These are phyloP conservation scores for Nemania diffusa DNA, from an alignment of 2,329 filamentous ascomycete genomes.

Conservation along the genomic window DNA sequence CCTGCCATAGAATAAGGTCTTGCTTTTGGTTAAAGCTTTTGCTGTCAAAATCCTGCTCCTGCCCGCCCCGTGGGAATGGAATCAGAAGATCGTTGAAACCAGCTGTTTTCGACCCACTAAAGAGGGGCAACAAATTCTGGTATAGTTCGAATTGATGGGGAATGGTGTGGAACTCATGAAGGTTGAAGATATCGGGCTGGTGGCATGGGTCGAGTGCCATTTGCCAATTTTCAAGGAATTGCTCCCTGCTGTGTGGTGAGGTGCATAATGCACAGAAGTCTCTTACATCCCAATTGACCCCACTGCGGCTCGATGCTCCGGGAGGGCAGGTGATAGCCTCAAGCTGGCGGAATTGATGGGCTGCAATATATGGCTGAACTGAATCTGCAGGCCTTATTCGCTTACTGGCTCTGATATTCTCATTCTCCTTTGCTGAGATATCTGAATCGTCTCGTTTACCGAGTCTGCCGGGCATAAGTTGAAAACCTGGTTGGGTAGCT, in stretches of 20 bases:
- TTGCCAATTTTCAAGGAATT: constrained; percentile 74
- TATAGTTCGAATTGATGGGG: constrained; percentile 71
- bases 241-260: constrained; percentile 71
- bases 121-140: constrained; percentile 75
- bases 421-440: background rate
- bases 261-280: constrained; percentile 73
- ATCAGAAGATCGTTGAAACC: constrained; percentile 82
- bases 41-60: constrained; percentile 59
- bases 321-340: constrained; percentile 67
- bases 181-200: constrained; percentile 77
- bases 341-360: constrained; percentile 46
- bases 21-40: constrained; percentile 69
- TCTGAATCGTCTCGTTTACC: constrained; percentile 36
- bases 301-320: constrained; percentile 67
- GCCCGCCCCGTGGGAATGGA: constrained; percentile 64
- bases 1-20: constrained; percentile 78
- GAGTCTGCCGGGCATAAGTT: constrained; percentile 64
- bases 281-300: constrained; percentile 70
- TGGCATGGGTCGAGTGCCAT: constrained; percentile 75
- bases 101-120: constrained; percentile 77
- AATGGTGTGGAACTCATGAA: constrained; percentile 79
- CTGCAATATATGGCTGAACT: constrained; percentile 39
- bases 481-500: constrained; percentile 51
- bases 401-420: constrained; percentile 12
- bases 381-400: constrained; percentile 8